Evolutionary conservation across 1,139 yeast genomes (phyloP).

Genomic region (Geotrichum siamense): DNA sequence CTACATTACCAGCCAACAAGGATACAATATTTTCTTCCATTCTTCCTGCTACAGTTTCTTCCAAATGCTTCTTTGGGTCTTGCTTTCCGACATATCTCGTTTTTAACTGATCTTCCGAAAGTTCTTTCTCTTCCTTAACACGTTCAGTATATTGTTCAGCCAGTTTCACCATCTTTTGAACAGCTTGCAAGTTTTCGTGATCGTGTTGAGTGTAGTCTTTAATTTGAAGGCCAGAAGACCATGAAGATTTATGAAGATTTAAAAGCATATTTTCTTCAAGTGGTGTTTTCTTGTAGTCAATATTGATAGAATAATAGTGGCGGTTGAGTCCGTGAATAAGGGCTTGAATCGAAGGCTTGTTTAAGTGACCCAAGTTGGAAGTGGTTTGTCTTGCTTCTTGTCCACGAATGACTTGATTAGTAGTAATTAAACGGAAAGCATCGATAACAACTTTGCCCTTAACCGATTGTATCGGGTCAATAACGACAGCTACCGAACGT

Average conservation of each 20-base stretch:
- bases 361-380: conserved; percentile 88
- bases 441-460: conserved; percentile 98
- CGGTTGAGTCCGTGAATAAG: conserved; percentile 95
- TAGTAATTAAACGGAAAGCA: conserved; percentile 90
- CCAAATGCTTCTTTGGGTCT: conserved; percentile 95
- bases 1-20: conserved; percentile 79
- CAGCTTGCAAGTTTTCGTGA: conserved; percentile 62
- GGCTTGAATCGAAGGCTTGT: conserved; percentile 97
- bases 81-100: conserved; percentile 97
- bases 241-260: conserved; percentile 88
- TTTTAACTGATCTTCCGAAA: conserved; percentile 80
- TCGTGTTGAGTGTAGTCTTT: conserved; percentile 75
- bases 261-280: conserved; percentile 91
- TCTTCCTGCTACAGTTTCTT: conserved; percentile 77
- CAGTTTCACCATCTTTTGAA: conserved; percentile 76
- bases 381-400: conserved; percentile 98
- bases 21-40: conserved; percentile 88
- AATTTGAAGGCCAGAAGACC: conserved; percentile 89
- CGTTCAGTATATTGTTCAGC: conserved; percentile 87
- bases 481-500: conserved; percentile 94
- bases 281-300: conserved; percentile 88
- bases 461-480: conserved; percentile 96
- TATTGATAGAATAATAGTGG: conserved; percentile 90
- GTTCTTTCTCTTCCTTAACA: conserved; percentile 86
- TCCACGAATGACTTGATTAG: conserved; percentile 86